Percentiles rank a stretch among this genome's conserved stretches.
These are phyloP conservation scores for Umbelopsis sp. DNA, from an alignment of 192 early-diverging fungal species.

Conservation along the genomic window DNA sequence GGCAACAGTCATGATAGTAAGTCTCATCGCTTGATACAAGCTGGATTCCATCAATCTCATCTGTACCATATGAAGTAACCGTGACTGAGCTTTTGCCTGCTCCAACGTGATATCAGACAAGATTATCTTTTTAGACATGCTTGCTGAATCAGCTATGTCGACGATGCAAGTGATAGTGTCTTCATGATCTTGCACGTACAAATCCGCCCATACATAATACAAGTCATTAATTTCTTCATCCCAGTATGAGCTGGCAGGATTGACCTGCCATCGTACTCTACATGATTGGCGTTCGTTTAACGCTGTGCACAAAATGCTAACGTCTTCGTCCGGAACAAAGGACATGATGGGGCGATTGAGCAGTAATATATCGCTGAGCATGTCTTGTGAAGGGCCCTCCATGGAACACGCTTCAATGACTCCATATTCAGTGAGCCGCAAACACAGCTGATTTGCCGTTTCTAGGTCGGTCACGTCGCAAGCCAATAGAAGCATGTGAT, in stretches of 20 bases:
- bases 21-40: conserved; percentile 1
- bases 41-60: conserved; percentile 11
- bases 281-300: background rate
- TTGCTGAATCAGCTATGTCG: background rate
- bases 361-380: background rate
- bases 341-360: conserved; percentile 34
- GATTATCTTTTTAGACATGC: background rate
- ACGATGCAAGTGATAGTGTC: background rate
- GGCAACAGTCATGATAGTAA: conserved; percentile 13
- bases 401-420: conserved; percentile 28
- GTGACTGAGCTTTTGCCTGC: background rate
- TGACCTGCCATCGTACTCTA: conserved; percentile 18
- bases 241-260: conserved; percentile 13
- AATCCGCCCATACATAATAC: conserved; percentile 10
- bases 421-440: conserved; percentile 34
- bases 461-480: background rate
- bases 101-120: background rate
- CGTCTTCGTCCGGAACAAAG: conserved; percentile 32
- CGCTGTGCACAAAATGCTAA: conserved; percentile 22
- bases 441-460: conserved; percentile 4
- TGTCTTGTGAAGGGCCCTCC: background rate
- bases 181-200: background rate
- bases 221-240: background rate
- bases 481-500: conserved; percentile 18
- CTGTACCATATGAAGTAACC: conserved; percentile 10